Conservation (phyloP, 306 rosid genomes). For the Benincasa hispida region DNA sequence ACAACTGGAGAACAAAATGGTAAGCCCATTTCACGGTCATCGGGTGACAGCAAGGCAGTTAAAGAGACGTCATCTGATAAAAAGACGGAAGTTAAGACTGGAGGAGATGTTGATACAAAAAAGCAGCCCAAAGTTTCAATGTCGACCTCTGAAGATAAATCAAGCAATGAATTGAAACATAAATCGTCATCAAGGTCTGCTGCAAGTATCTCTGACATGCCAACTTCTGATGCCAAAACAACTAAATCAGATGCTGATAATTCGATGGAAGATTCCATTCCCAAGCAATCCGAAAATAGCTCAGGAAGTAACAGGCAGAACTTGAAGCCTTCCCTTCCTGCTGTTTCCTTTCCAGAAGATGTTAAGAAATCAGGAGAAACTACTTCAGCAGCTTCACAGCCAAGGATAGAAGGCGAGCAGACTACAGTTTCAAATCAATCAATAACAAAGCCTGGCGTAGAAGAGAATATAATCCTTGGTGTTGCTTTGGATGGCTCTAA, state of each 20-base stretch:
- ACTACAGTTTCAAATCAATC: slow-evolving; percentile 28
- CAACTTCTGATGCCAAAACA: slow-evolving; percentile 20
- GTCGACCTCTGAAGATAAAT: slow-evolving; percentile 25
- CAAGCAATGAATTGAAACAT: slow-evolving; percentile 20
- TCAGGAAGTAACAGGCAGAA: slow-evolving; percentile 22
- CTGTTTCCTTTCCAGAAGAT: slow-evolving; percentile 24
- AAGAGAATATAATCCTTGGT: slow-evolving; percentile 83
- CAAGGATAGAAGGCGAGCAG: slow-evolving; percentile 41
- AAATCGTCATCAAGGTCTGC: slow-evolving; percentile 22
- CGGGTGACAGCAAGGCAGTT: slow-evolving; percentile 28
- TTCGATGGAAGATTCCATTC: slow-evolving; percentile 12
- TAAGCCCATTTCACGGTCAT: slow-evolving; percentile 27
- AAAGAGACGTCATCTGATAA: slow-evolving; percentile 26
- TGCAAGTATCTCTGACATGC: slow-evolving; percentile 17
- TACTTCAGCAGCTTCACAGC: slow-evolving; percentile 18
- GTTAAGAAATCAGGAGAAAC: slow-evolving; percentile 30
- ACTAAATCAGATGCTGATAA: slow-evolving; percentile 9
- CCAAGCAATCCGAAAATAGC: slow-evolving; percentile 25
- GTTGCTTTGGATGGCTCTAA: slow-evolving; percentile 92
- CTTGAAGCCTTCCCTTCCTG: slow-evolving; percentile 12
- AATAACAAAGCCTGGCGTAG: slow-evolving; percentile 34
- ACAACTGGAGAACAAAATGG: slow-evolving; percentile 49
- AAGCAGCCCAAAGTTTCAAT: slow-evolving; percentile 24
- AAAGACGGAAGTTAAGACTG: slow-evolving; percentile 30
- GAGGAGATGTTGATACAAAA: slow-evolving; percentile 23